Conservation (phyloP, 352 stramenopile species). For the Phytophthora syringae region DNA sequence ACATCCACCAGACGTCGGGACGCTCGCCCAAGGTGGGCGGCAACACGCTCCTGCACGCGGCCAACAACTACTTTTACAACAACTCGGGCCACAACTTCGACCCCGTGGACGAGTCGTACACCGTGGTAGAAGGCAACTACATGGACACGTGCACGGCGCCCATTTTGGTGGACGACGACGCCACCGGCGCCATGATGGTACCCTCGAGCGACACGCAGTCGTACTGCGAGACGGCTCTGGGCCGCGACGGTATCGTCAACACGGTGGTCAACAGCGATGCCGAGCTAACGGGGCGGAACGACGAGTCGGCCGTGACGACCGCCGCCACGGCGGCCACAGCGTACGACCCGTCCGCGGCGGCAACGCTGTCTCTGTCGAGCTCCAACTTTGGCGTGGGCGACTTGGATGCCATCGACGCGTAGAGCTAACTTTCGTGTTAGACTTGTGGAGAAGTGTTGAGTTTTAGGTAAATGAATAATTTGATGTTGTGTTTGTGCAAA, state of each 20-base stretch:
- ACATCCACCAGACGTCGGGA: constrained; percentile 30
- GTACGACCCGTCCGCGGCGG: constrained; percentile 22
- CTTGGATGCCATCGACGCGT: constrained; percentile 17
- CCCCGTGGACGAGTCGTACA: constrained; percentile 26
- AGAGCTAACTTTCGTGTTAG: no score
- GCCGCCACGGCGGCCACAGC: constrained; percentile 16
- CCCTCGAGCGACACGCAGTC: constrained; percentile 21
- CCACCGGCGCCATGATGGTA: constrained; percentile 24
- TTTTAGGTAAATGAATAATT: no score
- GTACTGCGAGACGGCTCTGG: constrained; percentile 18
- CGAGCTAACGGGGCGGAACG: constrained; percentile 23
- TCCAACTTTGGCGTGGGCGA: constrained; percentile 39
- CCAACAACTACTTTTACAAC: constrained; percentile 40
- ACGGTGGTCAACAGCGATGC: constrained; percentile 29
- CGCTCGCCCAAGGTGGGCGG: constrained; percentile 36
- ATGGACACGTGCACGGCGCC: constrained; percentile 35
- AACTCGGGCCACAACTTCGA: constrained; percentile 27
- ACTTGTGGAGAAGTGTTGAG: no score
- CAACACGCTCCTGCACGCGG: constrained; percentile 29
- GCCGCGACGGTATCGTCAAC: constrained; percentile 27
- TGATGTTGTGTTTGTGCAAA: no score
- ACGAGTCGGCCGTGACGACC: constrained; percentile 27
- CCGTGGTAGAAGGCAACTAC: constrained; percentile 35
- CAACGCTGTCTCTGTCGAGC: constrained; percentile 24
- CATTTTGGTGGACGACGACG: constrained; percentile 17